phyloP scores from a whole-genome alignment of 164 flowering plant genomes.

The Liriodendron chinense region DNA sequence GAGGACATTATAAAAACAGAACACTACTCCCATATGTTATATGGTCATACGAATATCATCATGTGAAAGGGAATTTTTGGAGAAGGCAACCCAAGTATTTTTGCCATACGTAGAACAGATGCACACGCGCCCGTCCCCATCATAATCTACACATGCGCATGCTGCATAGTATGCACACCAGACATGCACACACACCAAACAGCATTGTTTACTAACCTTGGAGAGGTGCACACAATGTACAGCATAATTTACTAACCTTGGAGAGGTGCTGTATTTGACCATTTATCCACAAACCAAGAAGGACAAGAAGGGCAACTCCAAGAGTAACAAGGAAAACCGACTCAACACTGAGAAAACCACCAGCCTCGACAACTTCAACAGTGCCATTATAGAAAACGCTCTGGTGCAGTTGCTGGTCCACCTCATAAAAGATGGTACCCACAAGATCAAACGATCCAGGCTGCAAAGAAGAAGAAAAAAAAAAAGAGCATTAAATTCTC shows the following conservation, averaged over 20 bases:
- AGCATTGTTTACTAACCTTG: slow-evolving; percentile 45
- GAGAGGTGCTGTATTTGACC: slow-evolving; percentile 66
- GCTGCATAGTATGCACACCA: too few relatives aligned
- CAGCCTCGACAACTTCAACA: slow-evolving; percentile 86
- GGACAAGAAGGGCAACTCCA: slow-evolving; percentile 66
- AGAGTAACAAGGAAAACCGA: slow-evolving; percentile 79
- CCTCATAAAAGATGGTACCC: slow-evolving; percentile 81
- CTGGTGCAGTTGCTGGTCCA: slow-evolving; percentile 73
- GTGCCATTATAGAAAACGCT: slow-evolving; percentile 89
- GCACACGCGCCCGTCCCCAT: too few relatives aligned
- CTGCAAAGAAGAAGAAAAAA: slow-evolving; percentile 32
- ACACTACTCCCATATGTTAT: too few relatives aligned
- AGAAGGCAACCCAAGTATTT: too few relatives aligned
- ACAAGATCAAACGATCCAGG: slow-evolving; percentile 94
- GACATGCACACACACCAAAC: too few relatives aligned
- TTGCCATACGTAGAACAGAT: too few relatives aligned
- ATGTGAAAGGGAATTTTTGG: too few relatives aligned
- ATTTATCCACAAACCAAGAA: slow-evolving; percentile 65
- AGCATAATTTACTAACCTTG: slow-evolving; percentile 68
- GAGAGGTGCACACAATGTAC: too few relatives aligned
- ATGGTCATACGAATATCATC: too few relatives aligned
- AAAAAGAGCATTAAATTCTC: not conserved
- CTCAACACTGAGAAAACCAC: slow-evolving; percentile 70
- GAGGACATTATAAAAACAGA: too few relatives aligned
- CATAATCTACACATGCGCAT: too few relatives aligned